Percentiles rank a stretch among this genome's conserved stretches.
Conservation (phyloP, 768 basidiomycete genomes). For the Filobasidium floriforme region DNA sequence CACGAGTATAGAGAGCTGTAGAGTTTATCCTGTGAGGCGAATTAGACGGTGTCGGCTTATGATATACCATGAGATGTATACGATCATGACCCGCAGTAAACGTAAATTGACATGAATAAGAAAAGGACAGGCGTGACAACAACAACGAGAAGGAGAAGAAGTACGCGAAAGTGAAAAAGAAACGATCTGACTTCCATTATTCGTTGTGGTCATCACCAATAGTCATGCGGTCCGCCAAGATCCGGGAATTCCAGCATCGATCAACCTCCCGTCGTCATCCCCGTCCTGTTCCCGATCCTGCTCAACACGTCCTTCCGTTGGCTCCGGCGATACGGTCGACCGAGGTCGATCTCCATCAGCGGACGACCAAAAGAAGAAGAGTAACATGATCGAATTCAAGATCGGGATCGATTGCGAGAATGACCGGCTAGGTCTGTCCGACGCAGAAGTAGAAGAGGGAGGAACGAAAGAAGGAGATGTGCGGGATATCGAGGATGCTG, state of each 20-base stretch:
- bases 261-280: neutral
- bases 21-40: too few species aligned
- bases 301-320: neutral
- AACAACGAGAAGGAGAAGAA: neutral
- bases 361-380: constrained; percentile 7
- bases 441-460: too few species aligned
- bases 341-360: neutral
- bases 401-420: neutral
- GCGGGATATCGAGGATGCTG: neutral
- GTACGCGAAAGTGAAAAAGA: neutral
- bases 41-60: neutral
- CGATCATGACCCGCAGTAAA: neutral
- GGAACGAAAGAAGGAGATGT: neutral
- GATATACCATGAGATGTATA: neutral
- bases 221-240: neutral
- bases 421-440: neutral
- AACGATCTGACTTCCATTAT: too few species aligned
- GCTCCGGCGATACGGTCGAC: neutral
- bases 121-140: neutral
- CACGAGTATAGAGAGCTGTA: too few species aligned
- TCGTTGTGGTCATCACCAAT: neutral
- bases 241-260: neutral
- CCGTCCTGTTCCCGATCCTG: neutral
- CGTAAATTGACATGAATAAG: neutral
- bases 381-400: constrained; percentile 5